Evolutionary conservation across 164 flowering plant genomes (phyloP).

Genomic region (Pachysandra terminalis): DNA sequence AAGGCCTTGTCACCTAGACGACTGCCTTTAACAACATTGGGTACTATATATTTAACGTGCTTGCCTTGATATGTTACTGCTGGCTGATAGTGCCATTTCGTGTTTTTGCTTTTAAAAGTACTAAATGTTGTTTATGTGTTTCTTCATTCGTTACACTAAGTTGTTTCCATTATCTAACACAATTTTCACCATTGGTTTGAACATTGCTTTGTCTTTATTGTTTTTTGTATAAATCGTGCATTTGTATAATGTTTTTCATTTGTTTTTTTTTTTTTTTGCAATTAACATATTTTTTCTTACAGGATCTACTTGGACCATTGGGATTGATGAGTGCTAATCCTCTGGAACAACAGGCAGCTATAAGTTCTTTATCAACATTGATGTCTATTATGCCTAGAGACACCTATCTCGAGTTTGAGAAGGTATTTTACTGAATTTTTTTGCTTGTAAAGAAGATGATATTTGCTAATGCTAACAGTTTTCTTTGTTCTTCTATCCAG

Average conservation of each 20-base stretch:
- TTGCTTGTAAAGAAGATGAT: neutral
- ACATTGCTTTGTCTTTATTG: neutral
- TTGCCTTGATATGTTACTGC: neutral
- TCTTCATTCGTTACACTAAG: no score
- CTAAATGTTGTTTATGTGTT: neutral
- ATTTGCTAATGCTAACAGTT: constrained; percentile 7
- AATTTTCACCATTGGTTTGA: neutral
- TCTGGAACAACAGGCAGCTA: constrained; percentile 76
- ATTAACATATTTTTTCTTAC: constrained; percentile 15
- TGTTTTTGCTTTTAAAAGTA: neutral
- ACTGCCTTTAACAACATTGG: no score
- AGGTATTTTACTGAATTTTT: constrained; percentile 38
- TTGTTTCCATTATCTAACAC: no score
- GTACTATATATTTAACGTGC: neutral
- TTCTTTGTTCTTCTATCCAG: constrained; percentile 36
- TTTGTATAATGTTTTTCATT: neutral
- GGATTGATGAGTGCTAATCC: constrained; percentile 64
- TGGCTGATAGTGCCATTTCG: neutral
- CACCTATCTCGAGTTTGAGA: constrained; percentile 71
- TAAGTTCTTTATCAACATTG: constrained; percentile 67
- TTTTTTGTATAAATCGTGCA: neutral
- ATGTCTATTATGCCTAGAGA: constrained; percentile 80
- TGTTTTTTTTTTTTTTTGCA: neutral
- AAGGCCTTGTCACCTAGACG: no score
- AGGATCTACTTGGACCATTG: constrained; percentile 67